Evolutionary conservation across 495 filamentous ascomycete genomes (phyloP).

Genomic region (Podospora fimiseda): DNA sequence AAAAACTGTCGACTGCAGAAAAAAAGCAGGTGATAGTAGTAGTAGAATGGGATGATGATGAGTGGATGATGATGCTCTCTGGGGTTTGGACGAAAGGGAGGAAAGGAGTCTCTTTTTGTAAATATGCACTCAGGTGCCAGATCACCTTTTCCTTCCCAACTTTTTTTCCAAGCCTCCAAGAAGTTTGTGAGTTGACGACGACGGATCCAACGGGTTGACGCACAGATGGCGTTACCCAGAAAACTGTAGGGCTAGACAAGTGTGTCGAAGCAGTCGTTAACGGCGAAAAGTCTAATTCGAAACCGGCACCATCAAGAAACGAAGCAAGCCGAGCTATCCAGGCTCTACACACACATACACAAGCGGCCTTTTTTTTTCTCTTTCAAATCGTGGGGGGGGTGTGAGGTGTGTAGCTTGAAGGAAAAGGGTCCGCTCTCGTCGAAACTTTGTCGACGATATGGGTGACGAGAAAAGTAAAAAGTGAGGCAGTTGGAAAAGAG

Average conservation of each 20-base stretch:
- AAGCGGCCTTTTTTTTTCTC: not conserved
- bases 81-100: conserved; percentile 6
- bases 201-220: conserved; percentile 19
- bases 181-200: conserved; percentile 8
- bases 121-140: conserved; percentile 9
- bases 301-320: conserved; percentile 10
- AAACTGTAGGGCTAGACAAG: conserved; percentile 12
- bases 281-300: conserved; percentile 18
- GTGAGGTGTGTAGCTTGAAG: conserved; percentile 1
- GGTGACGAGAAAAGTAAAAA: no score
- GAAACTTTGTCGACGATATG: not conserved
- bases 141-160: conserved; percentile 1
- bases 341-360: conserved; percentile 2
- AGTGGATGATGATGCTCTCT: not conserved
- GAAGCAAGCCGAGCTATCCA: conserved; percentile 14
- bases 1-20: not conserved
- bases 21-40: not conserved
- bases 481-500: conserved; percentile 12
- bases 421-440: conserved; percentile 5
- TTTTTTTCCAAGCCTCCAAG: no score
- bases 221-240: conserved; percentile 17
- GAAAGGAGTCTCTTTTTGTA: conserved; percentile 14
- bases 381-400: not conserved
- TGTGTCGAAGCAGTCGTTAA: conserved; percentile 14
- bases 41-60: conserved; percentile 7